Percentiles rank a stretch among this genome's conserved stretches.
Conservation (phyloP, 192 early-diverging fungal genomes). For the Backusella macrospora region DNA sequence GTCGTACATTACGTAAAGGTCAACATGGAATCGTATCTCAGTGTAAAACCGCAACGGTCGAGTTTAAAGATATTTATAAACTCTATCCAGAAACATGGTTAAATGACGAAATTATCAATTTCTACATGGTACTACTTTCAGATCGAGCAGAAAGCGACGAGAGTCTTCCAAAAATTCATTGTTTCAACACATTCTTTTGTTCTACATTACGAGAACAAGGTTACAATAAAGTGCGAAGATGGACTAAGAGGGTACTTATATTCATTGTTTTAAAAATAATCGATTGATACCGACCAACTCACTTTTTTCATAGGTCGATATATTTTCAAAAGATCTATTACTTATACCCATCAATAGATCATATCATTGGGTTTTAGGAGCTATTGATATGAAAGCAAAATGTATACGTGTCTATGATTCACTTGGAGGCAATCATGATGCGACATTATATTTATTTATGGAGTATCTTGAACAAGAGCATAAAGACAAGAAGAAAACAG, state of each 20-base stretch:
- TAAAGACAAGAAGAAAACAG: conserved; percentile 67
- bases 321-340: conserved; percentile 79
- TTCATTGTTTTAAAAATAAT: no score
- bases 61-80: conserved; percentile 67
- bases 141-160: conserved; percentile 53
- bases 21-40: not conserved
- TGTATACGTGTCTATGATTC: conserved; percentile 84
- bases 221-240: conserved; percentile 73
- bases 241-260: conserved; percentile 70
- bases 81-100: conserved; percentile 79
- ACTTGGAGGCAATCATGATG: conserved; percentile 64
- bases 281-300: not conserved
- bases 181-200: conserved; percentile 94
- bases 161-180: conserved; percentile 68
- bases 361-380: conserved; percentile 48
- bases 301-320: conserved; percentile 49
- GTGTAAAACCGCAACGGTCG: conserved; percentile 28
- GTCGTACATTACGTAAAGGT: not conserved
- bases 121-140: conserved; percentile 82
- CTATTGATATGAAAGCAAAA: conserved; percentile 56
- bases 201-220: conserved; percentile 67
- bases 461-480: conserved; percentile 73
- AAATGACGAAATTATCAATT: conserved; percentile 96
- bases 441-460: conserved; percentile 60
- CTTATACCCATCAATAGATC: conserved; percentile 83